Evolutionary conservation across 768 basidiomycete species (phyloP).

Genomic region (Calocera viscosa): DNA sequence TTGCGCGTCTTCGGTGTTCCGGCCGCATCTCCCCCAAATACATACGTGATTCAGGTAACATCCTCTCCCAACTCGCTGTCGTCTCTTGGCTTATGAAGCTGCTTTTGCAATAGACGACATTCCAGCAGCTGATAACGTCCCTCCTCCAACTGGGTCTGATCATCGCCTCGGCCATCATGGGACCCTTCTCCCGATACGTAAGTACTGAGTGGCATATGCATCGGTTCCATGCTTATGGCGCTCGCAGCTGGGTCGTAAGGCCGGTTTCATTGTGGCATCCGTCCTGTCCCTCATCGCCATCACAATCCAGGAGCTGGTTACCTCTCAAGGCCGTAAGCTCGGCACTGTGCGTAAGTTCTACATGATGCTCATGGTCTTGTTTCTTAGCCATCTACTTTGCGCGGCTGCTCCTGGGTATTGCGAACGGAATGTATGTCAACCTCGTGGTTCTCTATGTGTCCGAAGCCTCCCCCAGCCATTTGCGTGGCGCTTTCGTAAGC

Average conservation of each 20-base stretch:
- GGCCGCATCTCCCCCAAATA: not conserved
- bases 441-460: constrained; percentile 13
- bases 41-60: not conserved
- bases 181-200: constrained; percentile 8
- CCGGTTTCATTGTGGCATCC: constrained; percentile 15
- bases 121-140: constrained; percentile 19
- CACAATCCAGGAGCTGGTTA: constrained; percentile 16
- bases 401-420: constrained; percentile 14
- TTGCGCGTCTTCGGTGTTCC: constrained; percentile 8
- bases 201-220: not conserved
- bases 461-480: constrained; percentile 14
- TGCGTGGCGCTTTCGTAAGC: constrained; percentile 14
- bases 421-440: constrained; percentile 14
- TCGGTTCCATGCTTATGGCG: not conserved
- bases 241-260: constrained; percentile 12
- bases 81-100: not conserved
- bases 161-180: constrained; percentile 8
- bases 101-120: constrained; percentile 11
- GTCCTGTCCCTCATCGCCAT: constrained; percentile 14
- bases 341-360: not conserved
- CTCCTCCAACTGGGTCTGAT: constrained; percentile 19
- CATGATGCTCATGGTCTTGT: not conserved
- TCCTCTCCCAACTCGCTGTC: not conserved
- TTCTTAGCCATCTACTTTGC: constrained; percentile 12
- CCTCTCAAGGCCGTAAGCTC: constrained; percentile 1